phyloP scores from a whole-genome alignment of 345 rosid genomes.

The Hibiscus syriacus region DNA sequence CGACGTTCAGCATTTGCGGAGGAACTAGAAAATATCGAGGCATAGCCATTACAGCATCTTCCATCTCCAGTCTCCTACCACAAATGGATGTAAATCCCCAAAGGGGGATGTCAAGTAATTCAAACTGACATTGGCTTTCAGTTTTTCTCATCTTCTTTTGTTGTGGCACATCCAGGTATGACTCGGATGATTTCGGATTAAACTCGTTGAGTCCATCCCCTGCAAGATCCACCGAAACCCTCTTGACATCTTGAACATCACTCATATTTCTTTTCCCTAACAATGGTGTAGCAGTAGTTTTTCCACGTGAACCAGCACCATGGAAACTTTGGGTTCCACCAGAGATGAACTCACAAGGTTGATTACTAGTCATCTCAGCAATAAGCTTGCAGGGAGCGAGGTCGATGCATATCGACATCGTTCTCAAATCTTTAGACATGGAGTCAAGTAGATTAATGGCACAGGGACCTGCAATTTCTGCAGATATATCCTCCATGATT shows the following conservation, averaged over 20 bases:
- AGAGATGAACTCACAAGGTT: constrained; percentile 8
- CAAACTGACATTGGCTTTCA: constrained; percentile 26
- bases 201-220: constrained; percentile 18
- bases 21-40: constrained; percentile 45
- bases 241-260: constrained; percentile 8
- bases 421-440: constrained; percentile 15
- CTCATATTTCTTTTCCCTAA: background rate
- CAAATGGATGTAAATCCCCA: constrained; percentile 60
- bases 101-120: constrained; percentile 27
- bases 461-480: constrained; percentile 37
- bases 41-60: constrained; percentile 55
- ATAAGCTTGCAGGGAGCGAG: background rate
- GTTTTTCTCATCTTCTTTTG: constrained; percentile 30
- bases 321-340: constrained; percentile 1
- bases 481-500: constrained; percentile 45
- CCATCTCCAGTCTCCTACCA: constrained; percentile 73
- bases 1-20: constrained; percentile 18
- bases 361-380: constrained; percentile 3
- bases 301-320: background rate
- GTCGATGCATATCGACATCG: constrained; percentile 9
- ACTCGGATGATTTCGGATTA: constrained; percentile 14
- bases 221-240: constrained; percentile 7
- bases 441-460: constrained; percentile 27
- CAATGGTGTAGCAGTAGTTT: background rate
- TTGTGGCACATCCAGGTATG: constrained; percentile 10